Evolutionary conservation across 2,329 filamentous ascomycete species (phyloP).

Genomic region (Stylonectria norvegica): DNA sequence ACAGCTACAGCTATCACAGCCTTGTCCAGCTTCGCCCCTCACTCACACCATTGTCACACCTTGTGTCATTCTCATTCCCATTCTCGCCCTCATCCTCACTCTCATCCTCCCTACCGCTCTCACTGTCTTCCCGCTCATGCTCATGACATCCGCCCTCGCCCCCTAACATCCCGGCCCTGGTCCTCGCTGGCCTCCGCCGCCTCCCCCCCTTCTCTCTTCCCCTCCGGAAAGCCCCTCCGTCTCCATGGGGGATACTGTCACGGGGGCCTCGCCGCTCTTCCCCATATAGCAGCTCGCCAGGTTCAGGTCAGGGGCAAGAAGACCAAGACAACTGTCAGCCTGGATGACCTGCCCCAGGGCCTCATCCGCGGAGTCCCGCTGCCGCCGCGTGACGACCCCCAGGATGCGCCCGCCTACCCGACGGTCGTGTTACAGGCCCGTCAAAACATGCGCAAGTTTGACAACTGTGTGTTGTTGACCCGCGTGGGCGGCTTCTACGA

Average conservation of each 20-base stretch:
- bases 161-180: constrained; percentile 12
- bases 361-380: constrained; percentile 32
- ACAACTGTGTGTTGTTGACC: constrained; percentile 86
- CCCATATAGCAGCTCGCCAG: not conserved
- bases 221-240: too few species aligned
- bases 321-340: constrained; percentile 50
- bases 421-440: constrained; percentile 84
- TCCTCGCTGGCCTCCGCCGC: constrained; percentile 2
- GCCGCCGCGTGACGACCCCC: constrained; percentile 38
- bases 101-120: constrained; percentile 6
- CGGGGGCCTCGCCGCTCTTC: not conserved
- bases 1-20: not conserved
- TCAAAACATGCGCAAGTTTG: constrained; percentile 86
- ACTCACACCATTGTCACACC: constrained; percentile 2
- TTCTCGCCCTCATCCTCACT: constrained; percentile 7
- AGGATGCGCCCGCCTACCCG: constrained; percentile 63
- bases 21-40: not conserved
- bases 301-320: constrained; percentile 46
- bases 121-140: constrained; percentile 4
- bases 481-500: constrained; percentile 96
- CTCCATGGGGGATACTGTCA: too few species aligned
- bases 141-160: constrained; percentile 6
- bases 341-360: constrained; percentile 58
- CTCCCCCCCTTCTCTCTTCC: constrained; percentile 19
- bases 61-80: constrained; percentile 7